Evolutionary conservation across 2,329 filamentous ascomycete species (phyloP).

Genomic region (Scopulariopsis brevicaulis): DNA sequence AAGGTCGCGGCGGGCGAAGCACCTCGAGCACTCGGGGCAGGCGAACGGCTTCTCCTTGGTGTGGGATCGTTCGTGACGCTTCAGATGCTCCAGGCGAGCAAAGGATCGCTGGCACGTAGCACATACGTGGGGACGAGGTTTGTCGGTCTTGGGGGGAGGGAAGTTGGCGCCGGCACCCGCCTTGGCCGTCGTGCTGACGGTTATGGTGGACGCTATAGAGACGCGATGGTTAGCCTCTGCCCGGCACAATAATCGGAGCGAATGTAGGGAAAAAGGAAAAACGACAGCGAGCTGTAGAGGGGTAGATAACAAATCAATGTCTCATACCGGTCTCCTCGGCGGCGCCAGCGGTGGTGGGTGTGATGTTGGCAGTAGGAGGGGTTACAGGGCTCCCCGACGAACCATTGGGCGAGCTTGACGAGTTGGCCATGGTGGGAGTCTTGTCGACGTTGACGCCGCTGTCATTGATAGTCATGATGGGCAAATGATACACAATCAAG

Average conservation of each 20-base stretch:
- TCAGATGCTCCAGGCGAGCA: slow-evolving; percentile 88
- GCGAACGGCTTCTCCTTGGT: slow-evolving; percentile 99
- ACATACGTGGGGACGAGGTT: slow-evolving; percentile 91
- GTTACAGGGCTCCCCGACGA: slow-evolving; percentile 6
- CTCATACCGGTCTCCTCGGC: slow-evolving; percentile 6
- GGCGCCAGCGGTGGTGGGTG: slow-evolving; percentile 4
- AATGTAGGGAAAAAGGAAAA: background rate
- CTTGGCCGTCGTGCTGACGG: slow-evolving; percentile 31
- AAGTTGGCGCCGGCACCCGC: slow-evolving; percentile 31
- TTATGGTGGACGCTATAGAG: slow-evolving; percentile 29
- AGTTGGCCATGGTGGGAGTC: slow-evolving; percentile 4
- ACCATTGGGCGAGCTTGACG: slow-evolving; percentile 4
- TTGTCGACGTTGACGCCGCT: slow-evolving; percentile 5
- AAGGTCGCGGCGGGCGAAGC: slow-evolving; percentile 88
- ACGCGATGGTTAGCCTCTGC: background rate
- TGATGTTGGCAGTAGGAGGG: slow-evolving; percentile 2
- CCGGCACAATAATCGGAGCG: background rate
- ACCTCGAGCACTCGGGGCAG: slow-evolving; percentile 86
- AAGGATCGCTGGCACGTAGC: slow-evolving; percentile 85
- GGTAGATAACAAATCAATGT: slow-evolving; percentile 6
- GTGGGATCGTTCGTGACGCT: slow-evolving; percentile 94
- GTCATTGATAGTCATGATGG: slow-evolving; percentile 6
- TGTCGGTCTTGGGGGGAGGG: slow-evolving; percentile 89
- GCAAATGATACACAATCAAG: background rate
- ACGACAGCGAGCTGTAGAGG: slow-evolving; percentile 2